Conservation (phyloP, 768 basidiomycete species). For the Suillus subaureus region DNA sequence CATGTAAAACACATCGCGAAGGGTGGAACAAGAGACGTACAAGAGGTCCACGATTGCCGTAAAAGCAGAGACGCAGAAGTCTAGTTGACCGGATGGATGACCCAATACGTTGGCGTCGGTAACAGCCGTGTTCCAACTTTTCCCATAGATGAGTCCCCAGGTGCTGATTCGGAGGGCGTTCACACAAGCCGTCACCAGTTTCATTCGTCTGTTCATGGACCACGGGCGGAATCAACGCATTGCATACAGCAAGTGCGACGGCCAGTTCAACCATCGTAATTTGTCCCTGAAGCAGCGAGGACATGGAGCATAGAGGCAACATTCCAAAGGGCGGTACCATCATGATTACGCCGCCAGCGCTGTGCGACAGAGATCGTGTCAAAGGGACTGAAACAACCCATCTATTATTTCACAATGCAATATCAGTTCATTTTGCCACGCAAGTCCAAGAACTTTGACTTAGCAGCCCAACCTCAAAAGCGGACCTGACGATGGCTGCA, state of each 20-base stretch:
- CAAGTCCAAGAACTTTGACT: not conserved
- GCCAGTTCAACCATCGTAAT: not conserved
- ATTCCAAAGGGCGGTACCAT: not conserved
- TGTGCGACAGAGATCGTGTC: not conserved
- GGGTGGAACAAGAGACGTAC: not conserved
- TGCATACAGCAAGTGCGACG: not conserved
- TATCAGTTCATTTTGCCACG: not conserved
- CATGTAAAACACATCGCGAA: not conserved
- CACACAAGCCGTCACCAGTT: not conserved
- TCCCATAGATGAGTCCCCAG: not conserved
- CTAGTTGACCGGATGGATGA: not conserved
- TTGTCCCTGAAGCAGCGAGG: not conserved
- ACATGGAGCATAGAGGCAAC: not conserved
- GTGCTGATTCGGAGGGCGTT: not conserved
- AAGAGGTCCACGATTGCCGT: not conserved
- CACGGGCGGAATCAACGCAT: not conserved
- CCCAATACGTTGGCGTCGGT: not conserved
- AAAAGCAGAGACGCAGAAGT: not conserved
- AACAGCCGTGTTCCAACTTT: not conserved
- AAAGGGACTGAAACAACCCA: not conserved
- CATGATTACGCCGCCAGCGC: not conserved
- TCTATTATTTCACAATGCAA: too few relatives aligned
- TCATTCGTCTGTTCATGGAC: not conserved
- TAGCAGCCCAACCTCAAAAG: not conserved
- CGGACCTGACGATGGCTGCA: too few relatives aligned